A percentile compares a stretch with the other conserved stretches of the same genome.
phyloP scores from a whole-genome alignment of 208 protist species.

The Eutreptiella sp. region DNA sequence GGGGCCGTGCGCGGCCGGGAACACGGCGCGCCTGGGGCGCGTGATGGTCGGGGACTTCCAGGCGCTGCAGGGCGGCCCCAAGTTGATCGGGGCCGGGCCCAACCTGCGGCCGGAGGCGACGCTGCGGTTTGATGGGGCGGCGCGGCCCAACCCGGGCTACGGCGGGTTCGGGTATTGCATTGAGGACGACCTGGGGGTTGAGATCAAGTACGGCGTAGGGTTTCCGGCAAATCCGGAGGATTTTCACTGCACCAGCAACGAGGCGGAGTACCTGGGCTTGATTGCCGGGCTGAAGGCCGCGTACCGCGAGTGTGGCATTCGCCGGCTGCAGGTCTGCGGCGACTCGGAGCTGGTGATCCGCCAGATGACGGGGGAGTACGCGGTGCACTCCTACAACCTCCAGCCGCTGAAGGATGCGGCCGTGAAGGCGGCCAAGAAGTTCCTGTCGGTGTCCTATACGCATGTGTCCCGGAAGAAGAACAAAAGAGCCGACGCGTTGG shows the following conservation, averaged over 20 bases:
- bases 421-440: neutral
- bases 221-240: too few relatives aligned
- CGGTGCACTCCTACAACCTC: neutral
- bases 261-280: conserved; percentile 14
- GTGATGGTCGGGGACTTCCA: too few relatives aligned
- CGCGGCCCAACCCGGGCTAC: too few relatives aligned
- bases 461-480: neutral
- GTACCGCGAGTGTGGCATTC: neutral
- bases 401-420: neutral
- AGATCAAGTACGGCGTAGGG: too few relatives aligned
- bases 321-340: conserved; percentile 5
- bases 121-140: too few relatives aligned
- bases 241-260: conserved; percentile 21
- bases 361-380: conserved; percentile 10
- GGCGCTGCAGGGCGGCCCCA: too few relatives aligned
- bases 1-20: too few relatives aligned
- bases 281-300: neutral
- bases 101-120: too few relatives aligned
- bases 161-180: too few relatives aligned
- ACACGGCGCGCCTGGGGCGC: too few relatives aligned
- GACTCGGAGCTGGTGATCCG: conserved; percentile 13
- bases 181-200: too few relatives aligned
- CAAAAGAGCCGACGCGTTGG: neutral
- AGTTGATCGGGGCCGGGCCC: too few relatives aligned
- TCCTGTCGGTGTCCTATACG: neutral